Evolutionary conservation across 208 protist species (phyloP).

Genomic region (Novymonas esmeraldas): DNA sequence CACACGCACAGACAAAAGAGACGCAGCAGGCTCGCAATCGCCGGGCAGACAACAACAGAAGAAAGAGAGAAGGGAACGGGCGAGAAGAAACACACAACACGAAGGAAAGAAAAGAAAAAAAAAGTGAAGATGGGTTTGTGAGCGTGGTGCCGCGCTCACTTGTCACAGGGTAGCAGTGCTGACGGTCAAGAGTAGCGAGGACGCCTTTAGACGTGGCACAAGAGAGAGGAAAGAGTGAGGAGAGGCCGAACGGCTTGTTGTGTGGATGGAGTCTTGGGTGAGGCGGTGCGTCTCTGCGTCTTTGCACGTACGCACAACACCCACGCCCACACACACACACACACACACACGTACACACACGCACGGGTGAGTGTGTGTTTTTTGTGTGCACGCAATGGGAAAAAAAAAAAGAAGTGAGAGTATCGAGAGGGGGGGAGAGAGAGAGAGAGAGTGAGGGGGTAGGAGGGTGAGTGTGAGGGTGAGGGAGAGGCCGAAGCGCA

Average conservation of each 20-base stretch:
- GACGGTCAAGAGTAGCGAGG: no score
- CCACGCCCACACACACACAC: no score
- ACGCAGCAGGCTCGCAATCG: not conserved
- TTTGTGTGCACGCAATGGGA: not conserved
- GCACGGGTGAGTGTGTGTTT: no score
- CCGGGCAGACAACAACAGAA: not conserved
- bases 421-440: not conserved
- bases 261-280: no score
- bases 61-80: not conserved
- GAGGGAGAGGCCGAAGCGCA: not conserved
- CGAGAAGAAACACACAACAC: constrained; percentile 1
- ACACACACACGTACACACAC: no score
- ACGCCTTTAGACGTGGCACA: no score
- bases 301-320: no score
- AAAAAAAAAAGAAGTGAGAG: constrained; percentile 1
- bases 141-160: no score
- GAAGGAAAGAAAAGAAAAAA: constrained; percentile 4
- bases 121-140: no score
- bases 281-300: no score
- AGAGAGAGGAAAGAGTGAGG: not conserved
- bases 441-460: not conserved
- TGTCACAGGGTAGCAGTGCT: no score
- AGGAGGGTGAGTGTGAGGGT: constrained; percentile 6
- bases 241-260: no score
- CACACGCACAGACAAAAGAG: not conserved